Conservation (phyloP, 2,329 filamentous ascomycete genomes). For the Aureobasidium subglaciale region DNA sequence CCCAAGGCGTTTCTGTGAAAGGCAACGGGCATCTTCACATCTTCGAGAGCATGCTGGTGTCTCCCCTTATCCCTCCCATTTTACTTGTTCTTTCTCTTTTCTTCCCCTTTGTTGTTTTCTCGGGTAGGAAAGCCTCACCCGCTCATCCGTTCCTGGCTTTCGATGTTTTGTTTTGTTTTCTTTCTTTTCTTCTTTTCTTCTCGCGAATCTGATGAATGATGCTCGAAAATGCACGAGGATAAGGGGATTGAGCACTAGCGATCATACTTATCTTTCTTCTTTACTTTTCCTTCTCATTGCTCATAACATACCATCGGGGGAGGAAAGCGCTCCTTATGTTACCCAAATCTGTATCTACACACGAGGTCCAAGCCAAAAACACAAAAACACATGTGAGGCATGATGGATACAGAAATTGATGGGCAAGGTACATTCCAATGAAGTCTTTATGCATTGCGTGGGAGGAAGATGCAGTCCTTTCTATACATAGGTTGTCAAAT, state of each 20-base stretch:
- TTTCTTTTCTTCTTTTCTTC: not conserved
- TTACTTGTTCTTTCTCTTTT: not conserved
- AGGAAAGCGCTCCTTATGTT: not conserved
- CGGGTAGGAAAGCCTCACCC: not conserved
- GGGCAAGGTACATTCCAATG: not conserved
- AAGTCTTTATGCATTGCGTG: not conserved
- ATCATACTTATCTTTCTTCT: not conserved
- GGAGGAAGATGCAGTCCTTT: not conserved
- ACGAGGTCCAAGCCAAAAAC: not conserved
- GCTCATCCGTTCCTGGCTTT: not conserved
- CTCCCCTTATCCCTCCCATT: not conserved
- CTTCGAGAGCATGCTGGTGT: not conserved
- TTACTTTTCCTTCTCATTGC: not conserved
- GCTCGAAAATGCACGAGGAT: not conserved
- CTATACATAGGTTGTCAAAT: not conserved
- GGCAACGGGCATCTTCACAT: not conserved
- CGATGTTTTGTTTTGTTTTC: not conserved
- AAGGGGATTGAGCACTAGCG: not conserved
- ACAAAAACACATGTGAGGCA: not conserved
- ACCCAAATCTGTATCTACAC: not conserved
- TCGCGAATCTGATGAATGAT: conserved; percentile 10
- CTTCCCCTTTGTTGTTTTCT: not conserved
- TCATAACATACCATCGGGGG: too few relatives aligned
- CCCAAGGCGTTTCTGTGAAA: conserved; percentile 1
- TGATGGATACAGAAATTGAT: not conserved